Conservation (phyloP, 2,329 filamentous ascomycete species). For the Colletotrichum endophyticum region DNA sequence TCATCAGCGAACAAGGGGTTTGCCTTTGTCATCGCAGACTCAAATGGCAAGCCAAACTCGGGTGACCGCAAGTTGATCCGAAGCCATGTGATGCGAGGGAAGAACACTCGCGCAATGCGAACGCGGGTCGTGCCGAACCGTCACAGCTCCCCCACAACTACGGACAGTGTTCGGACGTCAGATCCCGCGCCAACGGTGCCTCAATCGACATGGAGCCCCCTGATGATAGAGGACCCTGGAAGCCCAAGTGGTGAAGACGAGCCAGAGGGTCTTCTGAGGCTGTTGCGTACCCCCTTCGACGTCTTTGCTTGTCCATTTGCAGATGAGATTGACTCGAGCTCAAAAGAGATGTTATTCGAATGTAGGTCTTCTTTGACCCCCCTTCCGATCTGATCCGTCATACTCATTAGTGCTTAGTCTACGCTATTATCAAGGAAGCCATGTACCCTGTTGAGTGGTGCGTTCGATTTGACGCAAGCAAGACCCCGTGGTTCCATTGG, state of each 20-base stretch:
- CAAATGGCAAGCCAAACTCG: conserved; percentile 25
- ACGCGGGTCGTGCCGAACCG: not conserved
- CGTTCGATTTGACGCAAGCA: conserved; percentile 24
- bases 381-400: not conserved
- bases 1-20: conserved; percentile 23
- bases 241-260: not conserved
- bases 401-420: not conserved
- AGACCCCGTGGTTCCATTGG: conserved; percentile 31
- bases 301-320: conserved; percentile 27
- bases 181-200: no score
- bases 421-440: conserved; percentile 16
- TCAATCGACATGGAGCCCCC: not conserved
- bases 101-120: not conserved
- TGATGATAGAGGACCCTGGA: not conserved
- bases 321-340: conserved; percentile 7
- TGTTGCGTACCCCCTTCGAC: conserved; percentile 17
- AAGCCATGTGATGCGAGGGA: conserved; percentile 22
- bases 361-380: not conserved
- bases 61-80: conserved; percentile 27
- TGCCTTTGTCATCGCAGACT: conserved; percentile 30
- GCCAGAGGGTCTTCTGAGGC: not conserved
- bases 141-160: not conserved
- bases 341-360: not conserved
- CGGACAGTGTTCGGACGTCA: not conserved
- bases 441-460: conserved; percentile 34